Percentiles rank a stretch among this genome's conserved stretches.
phyloP scores from a whole-genome alignment of 2,329 filamentous ascomycete species.

The Endothia cerciana region DNA sequence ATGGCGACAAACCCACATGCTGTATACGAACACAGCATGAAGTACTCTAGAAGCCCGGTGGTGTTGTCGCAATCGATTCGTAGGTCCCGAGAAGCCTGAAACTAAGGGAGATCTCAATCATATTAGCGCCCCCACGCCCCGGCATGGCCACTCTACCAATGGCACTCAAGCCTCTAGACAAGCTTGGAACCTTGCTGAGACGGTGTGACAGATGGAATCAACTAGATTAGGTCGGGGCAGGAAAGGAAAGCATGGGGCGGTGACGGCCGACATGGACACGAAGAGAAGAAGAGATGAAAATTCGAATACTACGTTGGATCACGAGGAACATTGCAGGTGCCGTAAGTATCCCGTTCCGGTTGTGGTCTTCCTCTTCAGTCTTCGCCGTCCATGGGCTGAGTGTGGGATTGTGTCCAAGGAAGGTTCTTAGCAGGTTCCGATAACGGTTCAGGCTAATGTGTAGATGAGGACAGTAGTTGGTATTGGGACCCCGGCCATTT shows the following conservation, averaged over 20 bases:
- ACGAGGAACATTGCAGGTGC: background rate
- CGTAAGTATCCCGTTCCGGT: too few relatives aligned
- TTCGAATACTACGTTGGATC: too few relatives aligned
- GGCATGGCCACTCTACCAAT: background rate
- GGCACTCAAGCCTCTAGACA: background rate
- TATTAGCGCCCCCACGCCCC: slow-evolving; percentile 10
- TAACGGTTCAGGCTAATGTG: slow-evolving; percentile 9
- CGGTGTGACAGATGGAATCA: slow-evolving; percentile 9
- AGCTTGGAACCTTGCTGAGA: slow-evolving; percentile 13
- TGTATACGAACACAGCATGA: slow-evolving; percentile 8
- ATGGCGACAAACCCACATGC: background rate
- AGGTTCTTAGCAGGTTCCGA: background rate
- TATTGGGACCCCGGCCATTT: slow-evolving; percentile 1
- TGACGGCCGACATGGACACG: background rate
- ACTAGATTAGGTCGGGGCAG: too few relatives aligned
- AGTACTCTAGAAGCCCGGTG: background rate
- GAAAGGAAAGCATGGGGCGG: too few relatives aligned
- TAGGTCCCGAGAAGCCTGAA: slow-evolving; percentile 2
- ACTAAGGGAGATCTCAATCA: slow-evolving; percentile 8
- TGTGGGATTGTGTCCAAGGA: background rate
- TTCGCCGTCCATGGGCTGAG: background rate
- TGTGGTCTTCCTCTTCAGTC: background rate
- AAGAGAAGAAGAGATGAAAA: background rate
- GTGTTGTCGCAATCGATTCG: background rate
- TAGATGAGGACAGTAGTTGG: background rate